Evolutionary conservation across 805 yeast species (phyloP), one percentile per base, ranked within the genome.

Genomic region (Saccharomycopsis fermentans): DNA sequence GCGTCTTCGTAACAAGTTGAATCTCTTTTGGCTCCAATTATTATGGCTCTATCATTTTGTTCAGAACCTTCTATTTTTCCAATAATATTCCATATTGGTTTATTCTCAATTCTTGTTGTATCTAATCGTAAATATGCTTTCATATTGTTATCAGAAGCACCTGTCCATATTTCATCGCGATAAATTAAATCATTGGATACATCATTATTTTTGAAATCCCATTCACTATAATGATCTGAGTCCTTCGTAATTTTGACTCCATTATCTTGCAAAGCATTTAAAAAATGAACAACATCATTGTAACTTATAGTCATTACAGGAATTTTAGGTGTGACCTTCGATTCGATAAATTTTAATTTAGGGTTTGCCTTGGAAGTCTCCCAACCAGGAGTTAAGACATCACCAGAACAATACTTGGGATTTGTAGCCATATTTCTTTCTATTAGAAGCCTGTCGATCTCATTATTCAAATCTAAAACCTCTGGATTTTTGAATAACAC

Each of bases 21-120:
- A 67, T 90, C 97, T 63, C 97, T 74, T 4, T 86, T 80, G 0
- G 97, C 90, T 0, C 96, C 96, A 58, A 92, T 80, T 1, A 91
- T 74, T 4, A 92, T 71, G 0, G 88, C 89, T 63, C 81, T 79
- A 21, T 81, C 88, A 21, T 75, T 73, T 70, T 89, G 96, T 67
- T 92, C 97, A 53, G 83, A 73, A 12, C 97, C 97, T 36, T 79
- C 77, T 24, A 91, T 81, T 52, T 84, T 80, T 1, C 92, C 96
- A 29, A 89, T 68, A 1, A 91, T 81, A 66, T 90, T 88, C 88
- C 94, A 83, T 3, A 86, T 74, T 19, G 81, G 80, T 63, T 92
- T 96, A 3, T 78, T 70, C 47, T 78, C 72, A 66, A 82, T 68
- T 59, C 74, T 71, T 1, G 74, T 73, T 8, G 82, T 78, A 4